These are phyloP conservation scores for Macrolepiota albuminosa DNA, from an alignment of 768 basidiomycete species.

Conservation along the genomic window DNA sequence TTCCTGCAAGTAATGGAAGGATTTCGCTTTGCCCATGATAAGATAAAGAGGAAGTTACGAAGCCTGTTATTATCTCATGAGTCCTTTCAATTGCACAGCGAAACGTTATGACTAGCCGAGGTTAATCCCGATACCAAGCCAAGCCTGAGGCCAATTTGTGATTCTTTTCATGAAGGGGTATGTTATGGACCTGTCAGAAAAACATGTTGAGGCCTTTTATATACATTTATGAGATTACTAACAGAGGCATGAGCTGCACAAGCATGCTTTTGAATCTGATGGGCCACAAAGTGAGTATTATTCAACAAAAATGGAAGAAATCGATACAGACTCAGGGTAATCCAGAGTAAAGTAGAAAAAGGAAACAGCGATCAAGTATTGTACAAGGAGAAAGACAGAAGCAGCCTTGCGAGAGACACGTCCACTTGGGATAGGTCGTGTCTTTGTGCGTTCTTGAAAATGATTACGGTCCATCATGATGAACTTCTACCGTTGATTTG, in stretches of 20 bases:
- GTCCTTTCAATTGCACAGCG: neutral
- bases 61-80: neutral
- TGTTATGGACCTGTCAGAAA: constrained; percentile 3
- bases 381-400: neutral
- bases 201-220: too few relatives aligned
- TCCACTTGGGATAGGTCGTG: constrained; percentile 6
- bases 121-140: constrained; percentile 40
- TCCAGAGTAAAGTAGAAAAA: neutral
- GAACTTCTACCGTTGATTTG: neutral
- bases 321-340: neutral
- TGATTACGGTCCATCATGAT: neutral
- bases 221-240: neutral
- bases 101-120: constrained; percentile 34
- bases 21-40: neutral
- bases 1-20: neutral
- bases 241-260: constrained; percentile 5
- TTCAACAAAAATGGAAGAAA: neutral
- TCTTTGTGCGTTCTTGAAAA: constrained; percentile 6
- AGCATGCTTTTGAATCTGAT: neutral
- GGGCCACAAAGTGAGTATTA: neutral
- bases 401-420: constrained; percentile 1
- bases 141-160: constrained; percentile 31
- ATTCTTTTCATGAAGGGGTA: constrained; percentile 47
- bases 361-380: neutral
- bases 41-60: constrained; percentile 10